phyloP scores from a whole-genome alignment of 1,139 yeast genomes.

The Yamadazyma atmosphaerica region DNA sequence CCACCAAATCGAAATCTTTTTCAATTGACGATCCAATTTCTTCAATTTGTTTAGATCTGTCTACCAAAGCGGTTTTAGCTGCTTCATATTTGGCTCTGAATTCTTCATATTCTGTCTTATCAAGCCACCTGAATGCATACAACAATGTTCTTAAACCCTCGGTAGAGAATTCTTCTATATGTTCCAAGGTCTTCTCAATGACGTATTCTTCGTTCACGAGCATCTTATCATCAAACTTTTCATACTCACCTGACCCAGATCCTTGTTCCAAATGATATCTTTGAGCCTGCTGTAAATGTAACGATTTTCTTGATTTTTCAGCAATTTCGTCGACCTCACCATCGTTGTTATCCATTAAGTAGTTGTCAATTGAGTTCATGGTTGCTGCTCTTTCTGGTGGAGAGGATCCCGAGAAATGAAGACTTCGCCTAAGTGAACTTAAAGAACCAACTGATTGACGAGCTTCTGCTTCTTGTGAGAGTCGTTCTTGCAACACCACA shows the following conservation, averaged over 20 bases:
- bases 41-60: constrained; percentile 69
- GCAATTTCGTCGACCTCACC: constrained; percentile 63
- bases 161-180: constrained; percentile 89
- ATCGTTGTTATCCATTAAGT: constrained; percentile 51
- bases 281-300: constrained; percentile 61
- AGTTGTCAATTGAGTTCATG: constrained; percentile 56
- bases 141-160: constrained; percentile 91
- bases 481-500: constrained; percentile 54
- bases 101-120: constrained; percentile 52
- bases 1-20: constrained; percentile 61
- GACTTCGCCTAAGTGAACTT: constrained; percentile 34
- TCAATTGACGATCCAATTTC: constrained; percentile 74
- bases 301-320: constrained; percentile 58
- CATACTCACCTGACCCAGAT: constrained; percentile 2
- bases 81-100: constrained; percentile 71
- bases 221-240: constrained; percentile 52
- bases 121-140: constrained; percentile 77
- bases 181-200: constrained; percentile 81
- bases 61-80: constrained; percentile 74
- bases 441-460: constrained; percentile 26
- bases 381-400: constrained; percentile 18
- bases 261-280: constrained; percentile 45
- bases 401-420: constrained; percentile 19
- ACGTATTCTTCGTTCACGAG: constrained; percentile 75
- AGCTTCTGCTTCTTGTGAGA: constrained; percentile 35